A percentile compares a stretch with the other conserved stretches of the same genome.
These are phyloP conservation scores for Ashbya aceris DNA, from an alignment of 1,139 yeast species.

Conservation along the genomic window DNA sequence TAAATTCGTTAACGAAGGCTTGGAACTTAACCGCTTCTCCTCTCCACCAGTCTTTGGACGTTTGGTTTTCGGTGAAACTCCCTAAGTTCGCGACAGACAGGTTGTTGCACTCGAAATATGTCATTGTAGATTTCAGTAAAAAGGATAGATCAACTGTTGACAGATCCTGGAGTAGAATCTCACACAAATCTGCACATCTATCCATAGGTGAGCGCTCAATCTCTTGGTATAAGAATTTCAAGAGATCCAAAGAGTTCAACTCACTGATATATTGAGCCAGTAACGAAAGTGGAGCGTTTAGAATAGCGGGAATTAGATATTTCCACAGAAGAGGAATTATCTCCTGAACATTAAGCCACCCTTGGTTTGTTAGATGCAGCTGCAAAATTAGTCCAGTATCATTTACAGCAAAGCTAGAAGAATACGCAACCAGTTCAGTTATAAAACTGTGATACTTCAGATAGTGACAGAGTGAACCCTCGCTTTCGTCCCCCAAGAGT, in stretches of 20 bases:
- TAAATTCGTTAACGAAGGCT: conserved; percentile 24
- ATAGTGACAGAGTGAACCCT: conserved; percentile 36
- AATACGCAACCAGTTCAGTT: conserved; percentile 33
- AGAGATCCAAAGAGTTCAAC: conserved; percentile 36
- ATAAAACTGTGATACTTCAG: conserved; percentile 30
- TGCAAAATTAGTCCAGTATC: conserved; percentile 38
- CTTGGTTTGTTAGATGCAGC: conserved; percentile 37
- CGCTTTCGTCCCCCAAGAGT: conserved; percentile 53
- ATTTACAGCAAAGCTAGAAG: conserved; percentile 33
- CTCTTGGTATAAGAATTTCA: conserved; percentile 38
- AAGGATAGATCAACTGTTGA: conserved; percentile 29
- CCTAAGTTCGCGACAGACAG: conserved; percentile 15
- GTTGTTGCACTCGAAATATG: conserved; percentile 28
- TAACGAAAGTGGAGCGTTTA: conserved; percentile 19
- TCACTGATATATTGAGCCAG: conserved; percentile 37
- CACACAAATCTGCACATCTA: conserved; percentile 35
- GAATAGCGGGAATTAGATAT: conserved; percentile 18
- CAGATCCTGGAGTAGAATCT: conserved; percentile 32
- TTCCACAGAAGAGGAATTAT: conserved; percentile 29
- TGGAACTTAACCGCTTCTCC: conserved; percentile 31
- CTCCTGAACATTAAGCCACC: conserved; percentile 27
- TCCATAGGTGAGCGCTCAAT: conserved; percentile 33
- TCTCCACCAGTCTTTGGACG: conserved; percentile 35
- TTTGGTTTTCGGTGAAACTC: conserved; percentile 25
- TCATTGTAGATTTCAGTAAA: conserved; percentile 34